phyloP scores from a whole-genome alignment of 495 filamentous ascomycete species.

The Neurospora africana region DNA sequence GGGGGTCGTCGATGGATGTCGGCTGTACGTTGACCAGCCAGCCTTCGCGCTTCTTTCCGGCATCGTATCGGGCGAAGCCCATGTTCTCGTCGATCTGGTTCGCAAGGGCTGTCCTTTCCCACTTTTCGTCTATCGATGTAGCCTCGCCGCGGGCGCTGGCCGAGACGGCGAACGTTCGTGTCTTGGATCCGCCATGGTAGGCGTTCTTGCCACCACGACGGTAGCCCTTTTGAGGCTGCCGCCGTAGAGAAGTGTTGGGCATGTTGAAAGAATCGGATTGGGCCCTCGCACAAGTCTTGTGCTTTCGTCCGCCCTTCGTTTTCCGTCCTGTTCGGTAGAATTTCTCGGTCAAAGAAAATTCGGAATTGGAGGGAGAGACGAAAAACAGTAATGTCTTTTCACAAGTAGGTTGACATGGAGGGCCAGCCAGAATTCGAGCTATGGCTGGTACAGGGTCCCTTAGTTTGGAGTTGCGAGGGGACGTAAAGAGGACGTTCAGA shows the following conservation, averaged over 20 bases:
- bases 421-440: background rate
- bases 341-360: background rate
- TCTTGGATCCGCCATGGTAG: constrained; percentile 36
- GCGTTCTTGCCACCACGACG: constrained; percentile 42
- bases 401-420: background rate
- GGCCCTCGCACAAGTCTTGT: background rate
- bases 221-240: constrained; percentile 39
- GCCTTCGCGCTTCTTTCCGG: constrained; percentile 72
- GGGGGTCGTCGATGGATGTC: constrained; percentile 76
- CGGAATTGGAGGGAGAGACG: background rate
- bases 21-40: constrained; percentile 95
- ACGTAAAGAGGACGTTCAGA: background rate
- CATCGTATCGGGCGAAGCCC: constrained; percentile 88
- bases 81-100: constrained; percentile 88
- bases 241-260: constrained; percentile 39
- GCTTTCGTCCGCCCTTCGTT: background rate
- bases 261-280: constrained; percentile 11
- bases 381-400: background rate
- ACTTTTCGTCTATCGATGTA: constrained; percentile 74
- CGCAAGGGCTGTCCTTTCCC: constrained; percentile 72
- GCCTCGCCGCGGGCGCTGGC: constrained; percentile 66
- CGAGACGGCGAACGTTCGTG: constrained; percentile 67
- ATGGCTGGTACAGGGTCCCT: background rate
- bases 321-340: background rate
- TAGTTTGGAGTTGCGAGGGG: background rate